phyloP scores from a whole-genome alignment of 805 yeast species.

The Ogataea ganodermae region DNA sequence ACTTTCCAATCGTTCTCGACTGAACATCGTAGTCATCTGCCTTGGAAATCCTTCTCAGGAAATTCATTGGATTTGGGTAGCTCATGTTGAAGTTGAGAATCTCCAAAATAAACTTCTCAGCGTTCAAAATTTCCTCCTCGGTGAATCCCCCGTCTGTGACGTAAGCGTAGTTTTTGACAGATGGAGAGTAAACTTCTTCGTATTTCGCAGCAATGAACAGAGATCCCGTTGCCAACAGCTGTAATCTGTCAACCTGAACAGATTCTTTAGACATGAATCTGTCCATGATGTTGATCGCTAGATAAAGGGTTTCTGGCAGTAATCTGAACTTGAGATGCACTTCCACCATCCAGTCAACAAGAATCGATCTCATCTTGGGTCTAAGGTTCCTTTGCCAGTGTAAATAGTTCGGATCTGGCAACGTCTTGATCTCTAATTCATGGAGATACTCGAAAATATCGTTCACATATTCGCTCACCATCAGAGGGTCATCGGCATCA shows the following conservation, averaged over 20 bases:
- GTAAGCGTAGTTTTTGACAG: slow-evolving; percentile 80
- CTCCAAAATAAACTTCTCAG: slow-evolving; percentile 77
- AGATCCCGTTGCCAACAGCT: slow-evolving; percentile 82
- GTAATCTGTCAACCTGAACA: slow-evolving; percentile 77
- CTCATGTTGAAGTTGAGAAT: slow-evolving; percentile 72
- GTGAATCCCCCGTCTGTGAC: slow-evolving; percentile 85
- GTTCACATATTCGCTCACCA: slow-evolving; percentile 90
- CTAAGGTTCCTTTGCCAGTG: slow-evolving; percentile 64
- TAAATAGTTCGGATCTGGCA: slow-evolving; percentile 72
- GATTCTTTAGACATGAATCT: slow-evolving; percentile 74
- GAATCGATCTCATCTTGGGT: slow-evolving; percentile 81
- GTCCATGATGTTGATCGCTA: slow-evolving; percentile 86
- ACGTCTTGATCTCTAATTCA: slow-evolving; percentile 67
- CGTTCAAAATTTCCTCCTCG: slow-evolving; percentile 77
- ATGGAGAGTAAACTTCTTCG: slow-evolving; percentile 89
- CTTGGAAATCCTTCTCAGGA: slow-evolving; percentile 81
- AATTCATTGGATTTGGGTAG: slow-evolving; percentile 89
- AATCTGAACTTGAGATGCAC: slow-evolving; percentile 83
- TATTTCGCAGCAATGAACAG: slow-evolving; percentile 89
- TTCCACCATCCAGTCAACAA: slow-evolving; percentile 93
- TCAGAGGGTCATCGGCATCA: slow-evolving; percentile 71
- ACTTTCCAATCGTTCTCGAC: slow-evolving; percentile 83
- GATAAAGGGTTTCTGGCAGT: slow-evolving; percentile 80
- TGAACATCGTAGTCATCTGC: slow-evolving; percentile 88
- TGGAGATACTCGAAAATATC: slow-evolving; percentile 84